Percentiles rank a stretch among this genome's conserved stretches.
These are phyloP conservation scores for Salix koriyanagi DNA, from an alignment of 345 rosid genomes.

Conservation along the genomic window DNA sequence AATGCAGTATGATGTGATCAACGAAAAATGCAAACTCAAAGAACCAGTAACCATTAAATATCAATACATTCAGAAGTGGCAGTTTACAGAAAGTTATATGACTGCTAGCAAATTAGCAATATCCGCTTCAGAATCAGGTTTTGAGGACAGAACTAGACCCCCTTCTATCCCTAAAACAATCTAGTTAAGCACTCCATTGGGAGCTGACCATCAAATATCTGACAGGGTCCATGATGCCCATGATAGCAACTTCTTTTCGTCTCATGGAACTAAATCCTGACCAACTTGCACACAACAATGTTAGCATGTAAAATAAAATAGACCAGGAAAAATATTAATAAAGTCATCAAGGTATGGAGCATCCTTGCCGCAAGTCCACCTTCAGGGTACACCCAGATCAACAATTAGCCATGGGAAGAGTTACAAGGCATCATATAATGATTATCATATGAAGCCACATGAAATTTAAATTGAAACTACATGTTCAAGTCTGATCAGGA, in stretches of 20 bases:
- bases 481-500: neutral
- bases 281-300: slow-evolving; percentile 25
- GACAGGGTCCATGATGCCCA: slow-evolving; percentile 18
- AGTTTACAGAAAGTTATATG: slow-evolving; percentile 3
- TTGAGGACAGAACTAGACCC: neutral
- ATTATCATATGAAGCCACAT: neutral
- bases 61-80: neutral
- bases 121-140: neutral
- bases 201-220: slow-evolving; percentile 12
- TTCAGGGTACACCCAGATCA: neutral
- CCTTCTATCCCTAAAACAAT: neutral
- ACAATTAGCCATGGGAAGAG: neutral
- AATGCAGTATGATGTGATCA: neutral
- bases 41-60: neutral
- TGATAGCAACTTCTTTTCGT: slow-evolving; percentile 16
- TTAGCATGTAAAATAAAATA: slow-evolving; percentile 16
- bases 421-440: neutral
- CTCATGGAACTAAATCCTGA: slow-evolving; percentile 30
- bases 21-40: neutral
- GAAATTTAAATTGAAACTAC: neutral
- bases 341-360: neutral
- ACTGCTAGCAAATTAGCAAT: neutral
- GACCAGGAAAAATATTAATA: neutral
- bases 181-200: neutral
- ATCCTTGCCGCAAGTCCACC: neutral